Conservation (phyloP, 306 rosid genomes). For the Ammopiptanthus mongolicus region DNA sequence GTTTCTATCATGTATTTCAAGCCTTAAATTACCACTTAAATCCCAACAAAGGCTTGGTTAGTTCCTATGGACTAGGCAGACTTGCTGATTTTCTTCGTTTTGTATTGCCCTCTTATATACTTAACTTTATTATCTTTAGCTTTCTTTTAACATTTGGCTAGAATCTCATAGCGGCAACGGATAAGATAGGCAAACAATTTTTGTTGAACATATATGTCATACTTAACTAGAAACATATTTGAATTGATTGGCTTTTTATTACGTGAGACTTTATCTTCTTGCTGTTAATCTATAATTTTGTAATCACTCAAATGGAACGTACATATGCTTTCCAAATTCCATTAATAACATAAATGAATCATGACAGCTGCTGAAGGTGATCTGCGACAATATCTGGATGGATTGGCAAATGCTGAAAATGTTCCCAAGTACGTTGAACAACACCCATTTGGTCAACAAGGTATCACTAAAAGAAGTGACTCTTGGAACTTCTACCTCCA, state of each 20-base stretch:
- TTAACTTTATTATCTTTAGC: no score
- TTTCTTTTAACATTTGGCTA: neutral
- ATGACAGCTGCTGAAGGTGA: constrained; percentile 56
- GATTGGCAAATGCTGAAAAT: constrained; percentile 47
- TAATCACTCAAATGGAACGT: neutral
- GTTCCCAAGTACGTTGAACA: constrained; percentile 39
- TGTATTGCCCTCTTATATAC: no score
- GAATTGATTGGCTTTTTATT: neutral
- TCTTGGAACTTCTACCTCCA: constrained; percentile 55
- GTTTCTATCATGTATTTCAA: no score
- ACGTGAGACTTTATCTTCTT: neutral
- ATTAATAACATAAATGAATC: neutral
- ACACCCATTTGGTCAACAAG: constrained; percentile 58
- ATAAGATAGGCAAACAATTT: neutral
- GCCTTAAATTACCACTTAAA: no score
- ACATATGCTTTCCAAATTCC: neutral
- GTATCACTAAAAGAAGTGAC: constrained; percentile 36
- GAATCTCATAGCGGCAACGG: neutral
- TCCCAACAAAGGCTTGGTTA: neutral
- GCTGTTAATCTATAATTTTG: neutral
- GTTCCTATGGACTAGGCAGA: neutral
- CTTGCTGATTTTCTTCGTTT: neutral
- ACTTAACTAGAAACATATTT: neutral
- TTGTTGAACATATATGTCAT: neutral
- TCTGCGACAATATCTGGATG: constrained; percentile 51